Evolutionary conservation across 495 filamentous ascomycete genomes (phyloP).

Genomic region (Aspergillus steynii): DNA sequence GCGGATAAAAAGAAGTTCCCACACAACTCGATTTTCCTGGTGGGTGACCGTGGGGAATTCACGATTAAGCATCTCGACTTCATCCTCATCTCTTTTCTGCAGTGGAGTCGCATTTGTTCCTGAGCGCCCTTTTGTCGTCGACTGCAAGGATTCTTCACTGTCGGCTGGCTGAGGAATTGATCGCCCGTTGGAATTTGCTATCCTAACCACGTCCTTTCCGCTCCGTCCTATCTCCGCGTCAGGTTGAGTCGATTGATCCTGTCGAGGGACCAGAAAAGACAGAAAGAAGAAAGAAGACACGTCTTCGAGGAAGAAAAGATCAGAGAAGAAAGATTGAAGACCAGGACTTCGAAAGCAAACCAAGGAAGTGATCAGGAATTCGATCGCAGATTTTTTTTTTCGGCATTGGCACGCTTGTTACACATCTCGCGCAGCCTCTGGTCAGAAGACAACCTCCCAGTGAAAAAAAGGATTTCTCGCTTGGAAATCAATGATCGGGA

Average conservation of each 20-base stretch:
- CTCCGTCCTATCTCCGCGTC: constrained; percentile 23
- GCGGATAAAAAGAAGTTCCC: constrained; percentile 49
- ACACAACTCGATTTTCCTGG: constrained; percentile 42
- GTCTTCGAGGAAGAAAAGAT: constrained; percentile 1
- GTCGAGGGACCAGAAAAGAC: constrained; percentile 13
- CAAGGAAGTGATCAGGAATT: constrained; percentile 16
- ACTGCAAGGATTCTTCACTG: constrained; percentile 21
- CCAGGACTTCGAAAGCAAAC: constrained; percentile 12
- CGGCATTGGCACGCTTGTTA: constrained; percentile 17
- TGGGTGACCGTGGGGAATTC: constrained; percentile 50
- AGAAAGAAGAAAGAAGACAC: constrained; percentile 14
- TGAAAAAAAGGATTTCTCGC: constrained; percentile 19
- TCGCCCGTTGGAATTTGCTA: constrained; percentile 8
- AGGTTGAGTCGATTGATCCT: constrained; percentile 8
- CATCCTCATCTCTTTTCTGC: constrained; percentile 34
- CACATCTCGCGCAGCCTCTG: constrained; percentile 8
- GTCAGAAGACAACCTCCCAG: constrained; percentile 21
- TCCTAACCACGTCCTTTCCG: constrained; percentile 15
- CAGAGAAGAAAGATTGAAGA: constrained; percentile 10
- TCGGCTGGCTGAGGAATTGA: constrained; percentile 11
- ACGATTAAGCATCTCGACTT: constrained; percentile 43
- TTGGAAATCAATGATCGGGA: constrained; percentile 49
- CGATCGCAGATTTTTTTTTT: constrained; percentile 2
- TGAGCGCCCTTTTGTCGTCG: constrained; percentile 27
- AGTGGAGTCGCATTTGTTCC: constrained; percentile 32